Conservation (phyloP, 2,329 filamentous ascomycete genomes). For the Claviceps sp. region DNA sequence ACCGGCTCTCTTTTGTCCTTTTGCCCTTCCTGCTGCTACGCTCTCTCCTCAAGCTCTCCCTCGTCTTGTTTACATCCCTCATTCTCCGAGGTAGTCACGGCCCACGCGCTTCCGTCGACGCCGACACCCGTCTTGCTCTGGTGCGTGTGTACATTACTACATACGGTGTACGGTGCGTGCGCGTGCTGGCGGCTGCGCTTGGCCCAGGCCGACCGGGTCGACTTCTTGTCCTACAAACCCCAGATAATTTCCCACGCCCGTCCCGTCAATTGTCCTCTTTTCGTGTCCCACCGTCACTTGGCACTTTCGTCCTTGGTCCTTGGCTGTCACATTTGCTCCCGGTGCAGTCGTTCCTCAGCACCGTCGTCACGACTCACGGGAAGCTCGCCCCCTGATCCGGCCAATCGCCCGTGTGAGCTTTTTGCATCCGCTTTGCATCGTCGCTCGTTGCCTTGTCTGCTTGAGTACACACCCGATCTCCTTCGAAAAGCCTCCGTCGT, state of each 20-base stretch:
- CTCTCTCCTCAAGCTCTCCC: background rate
- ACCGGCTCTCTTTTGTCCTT: background rate
- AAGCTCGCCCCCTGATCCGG: conserved; percentile 8
- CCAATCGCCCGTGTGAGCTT: conserved; percentile 7
- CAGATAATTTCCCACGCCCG: conserved; percentile 14
- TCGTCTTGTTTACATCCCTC: background rate
- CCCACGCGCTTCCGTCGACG: conserved; percentile 3
- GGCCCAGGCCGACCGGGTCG: conserved; percentile 7
- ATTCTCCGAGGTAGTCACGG: conserved; percentile 5
- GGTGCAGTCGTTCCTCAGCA: conserved; percentile 6
- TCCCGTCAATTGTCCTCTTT: conserved; percentile 13
- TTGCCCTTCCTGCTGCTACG: background rate
- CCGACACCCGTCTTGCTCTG: background rate
- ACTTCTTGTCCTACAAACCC: conserved; percentile 13
- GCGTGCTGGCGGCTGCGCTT: conserved; percentile 9
- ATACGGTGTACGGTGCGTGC: background rate
- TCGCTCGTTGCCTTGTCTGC: conserved; percentile 3
- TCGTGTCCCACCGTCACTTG: conserved; percentile 13
- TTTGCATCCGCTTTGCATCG: conserved; percentile 5
- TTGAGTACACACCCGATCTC: conserved; percentile 4
- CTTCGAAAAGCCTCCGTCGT: conserved; percentile 6
- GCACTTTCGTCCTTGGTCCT: conserved; percentile 7
- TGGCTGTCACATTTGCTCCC: conserved; percentile 5
- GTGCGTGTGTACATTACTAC: background rate
- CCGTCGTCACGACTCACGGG: conserved; percentile 5